phyloP scores from a whole-genome alignment of 2,329 filamentous ascomycete genomes.

The Xylariomycetidae sp. region DNA sequence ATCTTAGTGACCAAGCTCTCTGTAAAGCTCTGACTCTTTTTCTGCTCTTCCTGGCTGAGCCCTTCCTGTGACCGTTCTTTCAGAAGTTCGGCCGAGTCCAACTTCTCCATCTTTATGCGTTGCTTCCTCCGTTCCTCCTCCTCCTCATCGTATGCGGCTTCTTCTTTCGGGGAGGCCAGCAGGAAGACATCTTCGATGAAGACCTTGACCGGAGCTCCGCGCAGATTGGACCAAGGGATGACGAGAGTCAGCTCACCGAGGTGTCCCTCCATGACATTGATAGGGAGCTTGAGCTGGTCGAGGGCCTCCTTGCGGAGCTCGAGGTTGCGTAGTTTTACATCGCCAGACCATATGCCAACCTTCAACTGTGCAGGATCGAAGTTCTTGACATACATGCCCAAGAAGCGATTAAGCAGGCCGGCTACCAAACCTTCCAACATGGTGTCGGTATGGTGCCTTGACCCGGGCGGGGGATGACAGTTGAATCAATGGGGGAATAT shows the following conservation, averaged over 20 bases:
- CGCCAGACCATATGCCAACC: conserved; percentile 97
- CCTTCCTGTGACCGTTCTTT: conserved; percentile 91
- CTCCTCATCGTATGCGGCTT: conserved; percentile 86
- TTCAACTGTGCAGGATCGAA: conserved; percentile 98
- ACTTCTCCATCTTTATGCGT: conserved; percentile 96
- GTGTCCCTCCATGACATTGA: conserved; percentile 95
- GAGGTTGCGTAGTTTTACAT: conserved; percentile 90
- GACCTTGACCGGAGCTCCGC: conserved; percentile 90
- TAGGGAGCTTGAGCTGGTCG: conserved; percentile 91
- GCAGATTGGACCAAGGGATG: conserved; percentile 96
- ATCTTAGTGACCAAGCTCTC: conserved; percentile 93
- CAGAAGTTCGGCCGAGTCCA: conserved; percentile 91
- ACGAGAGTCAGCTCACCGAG: conserved; percentile 85
- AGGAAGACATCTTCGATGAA: conserved; percentile 97
- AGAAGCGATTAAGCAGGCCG: conserved; percentile 94
- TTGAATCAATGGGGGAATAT: conserved; percentile 18
- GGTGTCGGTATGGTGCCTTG: conserved; percentile 56
- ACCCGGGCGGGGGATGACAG: conserved; percentile 60
- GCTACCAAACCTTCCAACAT: conserved; percentile 98
- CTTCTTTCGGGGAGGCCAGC: conserved; percentile 90
- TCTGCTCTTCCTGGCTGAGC: conserved; percentile 89
- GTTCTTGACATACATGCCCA: conserved; percentile 99
- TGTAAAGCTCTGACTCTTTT: conserved; percentile 97
- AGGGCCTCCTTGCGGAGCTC: conserved; percentile 92
- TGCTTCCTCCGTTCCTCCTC: conserved; percentile 86